Evolutionary conservation across 108 stramenopile species (phyloP), one percentile per base, ranked within the genome.

Genomic region (Cyclotella sp.): DNA sequence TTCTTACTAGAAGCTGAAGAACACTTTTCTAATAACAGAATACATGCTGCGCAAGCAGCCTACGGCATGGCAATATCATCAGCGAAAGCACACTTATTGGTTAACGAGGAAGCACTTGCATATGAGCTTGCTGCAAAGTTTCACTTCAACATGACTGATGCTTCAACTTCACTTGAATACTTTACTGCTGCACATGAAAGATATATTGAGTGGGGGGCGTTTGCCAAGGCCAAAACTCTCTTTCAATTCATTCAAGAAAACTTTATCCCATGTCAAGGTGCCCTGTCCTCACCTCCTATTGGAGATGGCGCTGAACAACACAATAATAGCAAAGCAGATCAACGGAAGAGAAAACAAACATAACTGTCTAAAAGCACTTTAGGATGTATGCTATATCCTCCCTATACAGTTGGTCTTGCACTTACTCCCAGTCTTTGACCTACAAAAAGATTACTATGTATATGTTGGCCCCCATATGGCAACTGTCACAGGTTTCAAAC

Each of bases 1-100:
- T 45, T 42, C 24, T 30, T 77, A 0, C 27, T 77, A 24, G 51
- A 77, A 21, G 76, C 76, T 0, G 76, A 77, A 27, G 49, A 70
- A 24, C 21, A 57, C 16, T 77, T 70, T n/a, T 61, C 45, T 12
- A 18, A 69, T 44, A 21, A 40, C 9, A 27, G 70, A 18, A 1
- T 61, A 9, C 57, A 61, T 11, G 11, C 13, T 27, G 76, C 76
- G 0, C 58, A 21, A 41, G 19, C 15, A 9, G 30, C 30, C 6
- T 77, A 77, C 21, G 57, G 26, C 27, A 70, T 44, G 39, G 68
- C 76, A 40, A 70, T 70, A n/a, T n/a, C 46, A 22, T 51, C 46
- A 15, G 68, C 76, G 14, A 22, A 46, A 21, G 26, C 29, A n/a
- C 57, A 77, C 30, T 47, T 29, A 22, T 77, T 77, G 39, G 39